Conservation (phyloP, 441 rosid species). For the Croton setiger region DNA sequence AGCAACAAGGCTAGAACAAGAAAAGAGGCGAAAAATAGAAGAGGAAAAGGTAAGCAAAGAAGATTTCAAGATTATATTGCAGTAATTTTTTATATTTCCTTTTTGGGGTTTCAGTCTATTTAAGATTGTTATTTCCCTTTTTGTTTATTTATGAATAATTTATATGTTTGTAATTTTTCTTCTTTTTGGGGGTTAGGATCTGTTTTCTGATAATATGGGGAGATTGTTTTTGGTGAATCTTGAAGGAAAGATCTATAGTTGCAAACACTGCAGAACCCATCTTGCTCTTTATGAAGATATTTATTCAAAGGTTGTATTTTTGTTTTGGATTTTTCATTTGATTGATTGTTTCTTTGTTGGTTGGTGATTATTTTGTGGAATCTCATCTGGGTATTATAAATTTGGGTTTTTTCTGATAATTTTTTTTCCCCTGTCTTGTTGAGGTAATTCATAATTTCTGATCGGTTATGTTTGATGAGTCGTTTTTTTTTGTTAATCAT, state of each 20-base stretch:
- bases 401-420: no score
- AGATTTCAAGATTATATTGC: background rate
- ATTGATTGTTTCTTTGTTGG: no score
- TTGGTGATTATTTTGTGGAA: no score
- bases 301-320: constrained; percentile 68
- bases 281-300: constrained; percentile 76
- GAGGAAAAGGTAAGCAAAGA: background rate
- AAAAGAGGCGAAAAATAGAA: background rate
- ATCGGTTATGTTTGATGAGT: no score
- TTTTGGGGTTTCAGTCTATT: constrained; percentile 2
- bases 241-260: constrained; percentile 87
- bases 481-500: background rate
- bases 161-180: background rate
- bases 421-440: no score
- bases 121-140: background rate
- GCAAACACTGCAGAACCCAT: constrained; percentile 93
- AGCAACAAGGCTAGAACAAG: background rate
- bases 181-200: constrained; percentile 25
- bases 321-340: background rate
- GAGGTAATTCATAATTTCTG: no score
- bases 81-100: constrained; percentile 2
- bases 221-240: constrained; percentile 79
- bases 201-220: constrained; percentile 58
- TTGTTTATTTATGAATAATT: background rate
- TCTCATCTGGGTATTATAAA: no score